These are phyloP conservation scores for Dysphania ambrosioides DNA, from an alignment of 148 eudicot species.

Conservation along the genomic window DNA sequence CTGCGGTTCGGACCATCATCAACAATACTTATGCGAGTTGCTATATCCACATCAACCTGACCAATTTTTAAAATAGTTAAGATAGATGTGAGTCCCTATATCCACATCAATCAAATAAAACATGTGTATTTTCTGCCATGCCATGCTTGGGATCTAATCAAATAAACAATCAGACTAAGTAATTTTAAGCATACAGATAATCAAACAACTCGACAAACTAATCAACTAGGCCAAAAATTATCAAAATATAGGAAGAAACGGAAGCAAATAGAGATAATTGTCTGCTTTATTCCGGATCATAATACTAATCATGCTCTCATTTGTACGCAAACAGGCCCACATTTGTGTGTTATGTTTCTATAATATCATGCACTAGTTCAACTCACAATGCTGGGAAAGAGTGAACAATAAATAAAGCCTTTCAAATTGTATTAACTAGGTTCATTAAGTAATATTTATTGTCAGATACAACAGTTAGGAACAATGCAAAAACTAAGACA, in stretches of 20 bases:
- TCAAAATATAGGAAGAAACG: neutral
- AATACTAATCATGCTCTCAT: no score
- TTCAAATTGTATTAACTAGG: neutral
- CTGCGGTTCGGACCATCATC: slow-evolving; percentile 87
- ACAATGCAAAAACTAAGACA: neutral
- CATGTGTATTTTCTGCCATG: neutral
- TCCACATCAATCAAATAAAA: neutral
- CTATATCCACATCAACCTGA: slow-evolving; percentile 88
- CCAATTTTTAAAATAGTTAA: slow-evolving; percentile 4
- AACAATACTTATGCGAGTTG: slow-evolving; percentile 57
- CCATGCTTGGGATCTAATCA: neutral
- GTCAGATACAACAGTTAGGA: neutral
- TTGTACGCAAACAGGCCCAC: no score
- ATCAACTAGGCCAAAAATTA: neutral
- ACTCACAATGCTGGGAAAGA: neutral
- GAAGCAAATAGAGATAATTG: no score
- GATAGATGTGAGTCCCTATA: no score
- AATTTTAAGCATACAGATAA: neutral
- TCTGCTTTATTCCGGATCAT: no score
- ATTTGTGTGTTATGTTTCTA: neutral
- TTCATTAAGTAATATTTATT: neutral
- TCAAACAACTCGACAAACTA: neutral
- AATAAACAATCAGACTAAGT: neutral
- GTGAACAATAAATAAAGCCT: neutral
- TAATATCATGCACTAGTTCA: neutral